phyloP scores from a whole-genome alignment of 164 flowering plant species.

The Protea cynaroides region DNA sequence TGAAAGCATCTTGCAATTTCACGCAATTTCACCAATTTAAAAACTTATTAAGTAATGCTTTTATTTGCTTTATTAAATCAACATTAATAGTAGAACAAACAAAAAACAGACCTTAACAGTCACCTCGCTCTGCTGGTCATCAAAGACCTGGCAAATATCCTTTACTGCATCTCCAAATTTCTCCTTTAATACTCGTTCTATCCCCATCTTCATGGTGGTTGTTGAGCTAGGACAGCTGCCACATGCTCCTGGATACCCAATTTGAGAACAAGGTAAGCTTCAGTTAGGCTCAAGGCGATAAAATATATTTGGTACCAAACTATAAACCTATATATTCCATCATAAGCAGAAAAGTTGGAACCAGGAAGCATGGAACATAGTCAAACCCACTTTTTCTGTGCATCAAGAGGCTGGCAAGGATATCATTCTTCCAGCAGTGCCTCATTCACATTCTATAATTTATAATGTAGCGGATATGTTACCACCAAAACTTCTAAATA shows the following conservation, averaged over 20 bases:
- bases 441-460: not conserved
- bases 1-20: not conserved
- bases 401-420: not conserved
- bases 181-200: constrained; percentile 82
- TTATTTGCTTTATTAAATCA: not conserved
- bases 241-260: constrained; percentile 68
- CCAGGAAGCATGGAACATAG: not conserved
- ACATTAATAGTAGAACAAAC: not conserved
- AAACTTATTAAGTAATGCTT: not conserved
- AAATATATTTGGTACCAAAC: not conserved
- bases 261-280: not conserved
- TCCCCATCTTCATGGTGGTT: constrained; percentile 98
- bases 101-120: constrained; percentile 62
- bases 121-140: constrained; percentile 44
- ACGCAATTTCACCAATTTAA: constrained; percentile 3
- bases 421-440: not conserved
- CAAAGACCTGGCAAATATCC: constrained; percentile 71
- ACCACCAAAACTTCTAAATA: too few relatives aligned
- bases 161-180: constrained; percentile 86
- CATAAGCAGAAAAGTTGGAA: not conserved
- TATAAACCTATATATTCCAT: not conserved
- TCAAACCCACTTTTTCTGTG: not conserved
- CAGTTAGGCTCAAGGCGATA: not conserved
- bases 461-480: not conserved
- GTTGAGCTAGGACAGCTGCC: constrained; percentile 95